A percentile compares a stretch with the other conserved stretches of the same genome.
Conservation (phyloP, 2,329 filamentous ascomycete species). For the Fusarium ramigenum region DNA sequence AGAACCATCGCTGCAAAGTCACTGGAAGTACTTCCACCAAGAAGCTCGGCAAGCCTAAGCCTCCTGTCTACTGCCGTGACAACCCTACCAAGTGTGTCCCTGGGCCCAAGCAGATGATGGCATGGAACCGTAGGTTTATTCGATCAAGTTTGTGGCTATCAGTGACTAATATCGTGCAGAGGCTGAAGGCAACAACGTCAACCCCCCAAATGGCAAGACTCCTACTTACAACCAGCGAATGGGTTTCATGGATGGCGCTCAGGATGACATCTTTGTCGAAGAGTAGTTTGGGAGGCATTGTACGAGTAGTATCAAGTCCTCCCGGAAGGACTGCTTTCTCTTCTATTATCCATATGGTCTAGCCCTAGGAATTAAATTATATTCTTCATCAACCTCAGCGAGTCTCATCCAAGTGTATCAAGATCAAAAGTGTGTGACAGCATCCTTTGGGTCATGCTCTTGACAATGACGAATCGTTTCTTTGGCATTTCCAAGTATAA, state of each 20-base stretch:
- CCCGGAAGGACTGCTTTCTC: slow-evolving; percentile 6
- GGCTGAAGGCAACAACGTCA: slow-evolving; percentile 48
- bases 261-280: slow-evolving; percentile 45
- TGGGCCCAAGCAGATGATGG: slow-evolving; percentile 62
- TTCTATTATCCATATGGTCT: neutral
- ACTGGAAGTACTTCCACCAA: slow-evolving; percentile 53
- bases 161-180: slow-evolving; percentile 30
- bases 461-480: neutral
- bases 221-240: slow-evolving; percentile 48
- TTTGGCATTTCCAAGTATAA: neutral
- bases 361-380: neutral
- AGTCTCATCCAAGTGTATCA: neutral
- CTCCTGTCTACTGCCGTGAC: slow-evolving; percentile 54
- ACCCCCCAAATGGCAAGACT: slow-evolving; percentile 39
- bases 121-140: slow-evolving; percentile 52
- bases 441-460: neutral
- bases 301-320: slow-evolving; percentile 1
- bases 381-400: neutral
- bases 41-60: slow-evolving; percentile 52
- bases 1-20: slow-evolving; percentile 59
- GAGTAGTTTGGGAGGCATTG: neutral
- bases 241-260: slow-evolving; percentile 47
- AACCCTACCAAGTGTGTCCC: slow-evolving; percentile 53
- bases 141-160: neutral
- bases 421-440: neutral